A percentile compares a stretch with the other conserved stretches of the same genome.
These are phyloP conservation scores for Tetrapisispora namnaoensis DNA, from an alignment of 805 yeast species.

Conservation along the genomic window DNA sequence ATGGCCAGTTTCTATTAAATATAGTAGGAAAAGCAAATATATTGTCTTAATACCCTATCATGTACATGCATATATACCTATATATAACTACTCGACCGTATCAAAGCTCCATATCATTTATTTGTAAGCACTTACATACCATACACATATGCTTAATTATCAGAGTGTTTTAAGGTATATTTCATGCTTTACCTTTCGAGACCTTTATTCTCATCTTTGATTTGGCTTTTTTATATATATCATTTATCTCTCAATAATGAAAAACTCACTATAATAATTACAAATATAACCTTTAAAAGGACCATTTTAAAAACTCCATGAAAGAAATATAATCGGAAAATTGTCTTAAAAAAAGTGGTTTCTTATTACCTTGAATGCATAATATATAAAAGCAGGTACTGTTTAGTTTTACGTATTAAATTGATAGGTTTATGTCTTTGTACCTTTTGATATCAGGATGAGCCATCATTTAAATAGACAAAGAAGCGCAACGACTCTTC, in stretches of 20 bases:
- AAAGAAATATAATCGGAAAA: neutral
- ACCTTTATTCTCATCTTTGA: no score
- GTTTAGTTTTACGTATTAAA: no score
- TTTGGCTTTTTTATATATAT: no score
- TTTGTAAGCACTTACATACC: no score
- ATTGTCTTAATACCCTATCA: neutral
- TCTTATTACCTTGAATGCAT: neutral
- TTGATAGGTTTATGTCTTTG: no score
- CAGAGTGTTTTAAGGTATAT: no score
- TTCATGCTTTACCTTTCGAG: no score
- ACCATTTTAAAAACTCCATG: neutral
- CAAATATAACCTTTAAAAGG: neutral
- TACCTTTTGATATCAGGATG: neutral
- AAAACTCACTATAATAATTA: neutral
- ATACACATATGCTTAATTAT: no score
- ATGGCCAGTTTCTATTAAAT: neutral
- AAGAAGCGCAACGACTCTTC: conserved; percentile 11
- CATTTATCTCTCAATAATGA: neutral
- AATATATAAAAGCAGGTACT: no score
- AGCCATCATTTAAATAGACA: conserved; percentile 6
- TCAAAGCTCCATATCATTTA: neutral
- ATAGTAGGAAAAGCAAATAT: neutral
- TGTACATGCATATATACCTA: neutral
- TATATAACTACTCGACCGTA: neutral
- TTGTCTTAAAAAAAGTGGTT: neutral